Conservation (phyloP, 116 monocot species). For the Iris pallida region DNA sequence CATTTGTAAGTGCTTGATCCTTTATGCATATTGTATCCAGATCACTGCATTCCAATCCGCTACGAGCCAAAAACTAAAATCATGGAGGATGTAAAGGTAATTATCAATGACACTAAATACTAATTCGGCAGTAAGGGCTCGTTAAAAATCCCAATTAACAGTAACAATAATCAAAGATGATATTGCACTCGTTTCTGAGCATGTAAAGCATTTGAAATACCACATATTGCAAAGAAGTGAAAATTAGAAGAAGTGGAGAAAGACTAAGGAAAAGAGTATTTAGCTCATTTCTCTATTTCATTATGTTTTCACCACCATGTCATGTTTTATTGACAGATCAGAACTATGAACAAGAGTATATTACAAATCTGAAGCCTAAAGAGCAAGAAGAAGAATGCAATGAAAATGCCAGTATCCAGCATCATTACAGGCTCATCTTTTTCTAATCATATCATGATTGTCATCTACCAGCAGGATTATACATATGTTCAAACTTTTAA, state of each 20-base stretch:
- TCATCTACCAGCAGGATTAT: too few species aligned
- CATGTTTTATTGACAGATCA: not conserved
- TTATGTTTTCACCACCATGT: not conserved
- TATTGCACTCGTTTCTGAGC: too few species aligned
- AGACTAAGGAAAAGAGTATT: not conserved
- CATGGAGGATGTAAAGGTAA: not conserved
- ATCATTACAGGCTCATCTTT: too few species aligned
- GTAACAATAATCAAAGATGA: too few species aligned
- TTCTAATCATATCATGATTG: too few species aligned
- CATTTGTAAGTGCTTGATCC: constrained; percentile 85
- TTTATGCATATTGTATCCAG: constrained; percentile 74
- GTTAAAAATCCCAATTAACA: too few species aligned
- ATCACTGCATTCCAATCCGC: constrained; percentile 78
- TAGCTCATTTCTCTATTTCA: not conserved
- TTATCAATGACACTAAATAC: not conserved
- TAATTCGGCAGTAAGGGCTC: too few species aligned
- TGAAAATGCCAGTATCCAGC: not conserved
- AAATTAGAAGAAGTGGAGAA: not conserved
- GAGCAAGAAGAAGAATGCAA: not conserved
- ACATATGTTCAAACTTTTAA: too few species aligned
- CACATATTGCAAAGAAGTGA: too few species aligned
- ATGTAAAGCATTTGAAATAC: too few species aligned
- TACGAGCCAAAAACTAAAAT: constrained; percentile 68
- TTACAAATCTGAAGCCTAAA: not conserved
- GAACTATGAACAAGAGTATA: not conserved